Base-by-base conservation (phyloP, 257 asterid genomes). In the Catharanthus roseus region DNA sequence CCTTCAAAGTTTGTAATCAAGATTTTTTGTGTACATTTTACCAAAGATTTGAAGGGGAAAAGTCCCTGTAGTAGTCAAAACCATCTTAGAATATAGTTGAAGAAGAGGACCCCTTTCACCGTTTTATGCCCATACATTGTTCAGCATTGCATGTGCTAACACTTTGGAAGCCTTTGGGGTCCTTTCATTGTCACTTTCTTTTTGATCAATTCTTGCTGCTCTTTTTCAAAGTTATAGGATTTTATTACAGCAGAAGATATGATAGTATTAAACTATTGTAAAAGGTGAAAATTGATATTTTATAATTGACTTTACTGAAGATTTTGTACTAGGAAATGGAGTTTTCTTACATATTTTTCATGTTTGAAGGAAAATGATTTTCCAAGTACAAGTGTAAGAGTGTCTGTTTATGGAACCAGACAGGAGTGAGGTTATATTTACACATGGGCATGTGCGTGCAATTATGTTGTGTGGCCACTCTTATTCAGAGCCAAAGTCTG, bases 111-210 rank as follows among this genome's bases (percentile, higher is more conserved):
- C 82, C 72, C 36, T 69, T n/a, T 61, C 68, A 73, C 53, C 44
- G 75, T 68, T 39, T 10, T 26, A 34, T 70, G 83, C 77, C 68
- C 39, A 67, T 61, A 21, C 58, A 23, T 29, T 16, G 6, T 61
- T 67, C 67, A 45, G 71, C 80, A 79, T 36, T 4, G 50, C 80
- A 79, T 79, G 83, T 75, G 80, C 75, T 18, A 10, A 61, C 57
- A 26, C 12, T 31, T 38, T 65, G 57, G 56, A 64, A 18, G 51
- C 29, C 12, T 69, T 69, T n/a, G n/a, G 10, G 16, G 9, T 65
- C 56, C 19, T 54, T 29, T 23, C 16, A 23, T 69, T 70, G 28
- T 41, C 64, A 33, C n/a, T 19, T 54, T 54, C 28, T 36, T 68
- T 50, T 31, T 12, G 10, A 19, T 11, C 49, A 31, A 42, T 4